A percentile compares a stretch with the other conserved stretches of the same genome.
These are phyloP conservation scores for Collariella sp. DNA, from an alignment of 495 filamentous ascomycete genomes.

Conservation along the genomic window DNA sequence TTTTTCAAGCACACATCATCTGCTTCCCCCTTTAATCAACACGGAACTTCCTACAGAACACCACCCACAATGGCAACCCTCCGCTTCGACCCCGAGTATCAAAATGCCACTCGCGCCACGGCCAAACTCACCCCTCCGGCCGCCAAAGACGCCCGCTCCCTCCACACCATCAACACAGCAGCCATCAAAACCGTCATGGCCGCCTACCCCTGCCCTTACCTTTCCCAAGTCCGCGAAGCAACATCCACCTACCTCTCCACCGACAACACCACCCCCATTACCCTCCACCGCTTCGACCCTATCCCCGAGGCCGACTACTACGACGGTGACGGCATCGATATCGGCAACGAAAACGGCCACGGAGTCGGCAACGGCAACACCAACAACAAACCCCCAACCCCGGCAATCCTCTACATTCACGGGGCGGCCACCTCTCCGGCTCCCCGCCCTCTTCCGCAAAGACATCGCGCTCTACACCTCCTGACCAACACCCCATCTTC, in stretches of 20 bases:
- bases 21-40: background rate
- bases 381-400: background rate
- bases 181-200: background rate
- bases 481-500: conserved; percentile 22
- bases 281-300: conserved; percentile 20
- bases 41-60: background rate
- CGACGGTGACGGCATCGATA: too few species aligned
- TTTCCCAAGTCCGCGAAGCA: conserved; percentile 14
- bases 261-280: conserved; percentile 15
- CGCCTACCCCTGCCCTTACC: background rate
- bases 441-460: conserved; percentile 15
- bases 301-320: too few species aligned
- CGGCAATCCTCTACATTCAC: conserved; percentile 31
- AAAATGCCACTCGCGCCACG: background rate
- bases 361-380: conserved; percentile 19
- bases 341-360: background rate
- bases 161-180: conserved; percentile 2
- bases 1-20: too few species aligned
- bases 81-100: conserved; percentile 15
- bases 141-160: background rate
- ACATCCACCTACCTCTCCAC: conserved; percentile 11
- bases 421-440: conserved; percentile 34
- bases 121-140: conserved; percentile 2
- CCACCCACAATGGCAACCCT: background rate
- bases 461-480: conserved; percentile 18